A percentile compares a stretch with the other conserved stretches of the same genome.
Evolutionary conservation across 2,329 filamentous ascomycete species (phyloP).

Genomic region (Stylonectria norvegica): DNA sequence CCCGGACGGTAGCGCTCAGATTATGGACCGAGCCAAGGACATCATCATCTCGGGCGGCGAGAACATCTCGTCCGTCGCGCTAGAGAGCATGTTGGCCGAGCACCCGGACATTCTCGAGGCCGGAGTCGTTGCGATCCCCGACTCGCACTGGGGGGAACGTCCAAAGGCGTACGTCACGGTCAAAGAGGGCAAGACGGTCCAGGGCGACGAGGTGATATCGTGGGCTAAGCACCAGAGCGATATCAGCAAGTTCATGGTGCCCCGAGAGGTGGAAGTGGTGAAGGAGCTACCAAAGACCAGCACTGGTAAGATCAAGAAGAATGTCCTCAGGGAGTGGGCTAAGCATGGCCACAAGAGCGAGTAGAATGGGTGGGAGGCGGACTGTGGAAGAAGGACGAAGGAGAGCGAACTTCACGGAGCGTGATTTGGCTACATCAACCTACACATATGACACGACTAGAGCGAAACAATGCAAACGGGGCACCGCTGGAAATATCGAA

Average conservation of each 20-base stretch:
- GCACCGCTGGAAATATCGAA: not conserved
- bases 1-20: conserved; percentile 84
- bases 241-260: conserved; percentile 90
- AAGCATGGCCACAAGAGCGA: conserved; percentile 25
- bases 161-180: conserved; percentile 91
- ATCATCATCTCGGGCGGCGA: conserved; percentile 98
- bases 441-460: conserved; percentile 6
- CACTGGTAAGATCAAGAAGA: conserved; percentile 96
- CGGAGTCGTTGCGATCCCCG: conserved; percentile 81
- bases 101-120: conserved; percentile 90
- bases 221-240: conserved; percentile 80
- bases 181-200: conserved; percentile 55
- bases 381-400: not conserved
- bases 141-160: conserved; percentile 92
- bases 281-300: conserved; percentile 90
- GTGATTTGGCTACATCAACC: not conserved
- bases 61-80: conserved; percentile 90
- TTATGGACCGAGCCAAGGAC: conserved; percentile 91
- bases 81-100: conserved; percentile 84
- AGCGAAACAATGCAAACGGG: conserved; percentile 5
- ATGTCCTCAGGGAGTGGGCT: conserved; percentile 83
- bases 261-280: conserved; percentile 72
- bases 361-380: not conserved
- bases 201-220: conserved; percentile 64
- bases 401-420: too few species aligned